Base-by-base conservation (phyloP, 768 basidiomycete genomes). In the Lyophyllum shimeji region DNA sequence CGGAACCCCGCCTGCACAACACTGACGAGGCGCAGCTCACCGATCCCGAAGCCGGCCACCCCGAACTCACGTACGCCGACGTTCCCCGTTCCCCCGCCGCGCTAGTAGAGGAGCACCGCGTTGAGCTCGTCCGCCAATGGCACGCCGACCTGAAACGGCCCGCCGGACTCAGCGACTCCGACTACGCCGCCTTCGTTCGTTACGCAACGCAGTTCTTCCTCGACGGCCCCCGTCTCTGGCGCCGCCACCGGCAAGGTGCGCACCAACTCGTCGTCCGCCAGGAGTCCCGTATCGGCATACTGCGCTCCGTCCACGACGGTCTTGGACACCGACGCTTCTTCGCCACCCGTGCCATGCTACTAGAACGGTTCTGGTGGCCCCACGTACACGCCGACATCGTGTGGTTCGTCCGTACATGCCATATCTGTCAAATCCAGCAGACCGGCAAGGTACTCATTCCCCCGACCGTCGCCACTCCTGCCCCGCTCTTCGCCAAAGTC, bases 371-470 rank as follows among this genome's bases (percentile, higher is more conserved):
- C 40, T 73, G 65, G 69, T 68, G 74, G 65, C 69, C 71, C 0
- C 45, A 63, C 0, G 53, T 73, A 2, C 52, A 64, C 0, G 39
- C 62, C 0, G 67, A 75, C 34, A 42, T 76, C 2, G 57, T 61
- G 0, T 73, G 70, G 68, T 74, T 62, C 50, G 55, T 74, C 1
- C 48, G 60, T 2, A 69, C 72, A n/a, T 40, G 39, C 15, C 39
- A 40, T 15, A 40, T 40, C 18, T 79, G 79, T 52, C 78, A 80
- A 45, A 45, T 63, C 0, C 55, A 65, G 0, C 62, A 65, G 0
- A 53, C 59, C 0, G 11, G 52, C 0, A 66, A 67, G 12, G 42
- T 76, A 0, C 21, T 50, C 1, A 65, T 75, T n/a, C 69, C 66
- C 6, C 67, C 59, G 0, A 61, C 57, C 0, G 63, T 72, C 7